Percentiles rank a stretch among this genome's conserved stretches.
phyloP scores from a whole-genome alignment of 2,329 filamentous ascomycete genomes.

The Phoma sp. region DNA sequence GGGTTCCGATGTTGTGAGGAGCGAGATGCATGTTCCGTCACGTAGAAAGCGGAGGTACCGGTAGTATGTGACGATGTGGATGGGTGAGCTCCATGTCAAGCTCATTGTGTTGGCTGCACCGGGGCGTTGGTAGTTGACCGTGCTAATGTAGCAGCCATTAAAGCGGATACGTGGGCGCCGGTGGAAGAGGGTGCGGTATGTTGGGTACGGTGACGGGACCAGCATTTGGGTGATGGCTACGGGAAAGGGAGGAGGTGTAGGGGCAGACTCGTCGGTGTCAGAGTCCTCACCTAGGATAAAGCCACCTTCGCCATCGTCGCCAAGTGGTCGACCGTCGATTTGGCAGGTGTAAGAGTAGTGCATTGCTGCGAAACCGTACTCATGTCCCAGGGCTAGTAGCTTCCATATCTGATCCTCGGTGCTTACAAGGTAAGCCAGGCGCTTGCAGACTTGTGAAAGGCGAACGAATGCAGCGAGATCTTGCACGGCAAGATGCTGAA shows the following conservation, averaged over 20 bases:
- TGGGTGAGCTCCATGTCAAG: constrained; percentile 77
- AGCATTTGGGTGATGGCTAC: constrained; percentile 41
- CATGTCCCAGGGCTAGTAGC: constrained; percentile 70
- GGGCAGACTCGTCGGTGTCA: constrained; percentile 18
- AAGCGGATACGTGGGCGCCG: constrained; percentile 86
- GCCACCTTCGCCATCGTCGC: constrained; percentile 44
- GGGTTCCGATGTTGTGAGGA: constrained; percentile 83
- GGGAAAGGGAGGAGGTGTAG: constrained; percentile 11
- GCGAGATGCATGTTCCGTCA: constrained; percentile 81
- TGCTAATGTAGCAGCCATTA: constrained; percentile 95
- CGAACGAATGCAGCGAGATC: constrained; percentile 82
- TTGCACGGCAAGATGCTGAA: constrained; percentile 72
- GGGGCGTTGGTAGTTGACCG: constrained; percentile 90
- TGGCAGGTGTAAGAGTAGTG: constrained; percentile 77
- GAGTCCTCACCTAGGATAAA: constrained; percentile 37
- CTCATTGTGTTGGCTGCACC: constrained; percentile 76
- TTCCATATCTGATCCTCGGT: constrained; percentile 90
- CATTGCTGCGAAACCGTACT: constrained; percentile 85
- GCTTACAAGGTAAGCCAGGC: constrained; percentile 81
- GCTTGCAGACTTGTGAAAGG: constrained; percentile 82
- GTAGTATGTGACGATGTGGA: constrained; percentile 98
- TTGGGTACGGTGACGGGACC: constrained; percentile 48
- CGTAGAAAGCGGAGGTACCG: constrained; percentile 95
- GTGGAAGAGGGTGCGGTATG: constrained; percentile 75
- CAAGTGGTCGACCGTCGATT: constrained; percentile 58